Conservation (phyloP, 768 basidiomycete genomes). For the Amanita thiersii region DNA sequence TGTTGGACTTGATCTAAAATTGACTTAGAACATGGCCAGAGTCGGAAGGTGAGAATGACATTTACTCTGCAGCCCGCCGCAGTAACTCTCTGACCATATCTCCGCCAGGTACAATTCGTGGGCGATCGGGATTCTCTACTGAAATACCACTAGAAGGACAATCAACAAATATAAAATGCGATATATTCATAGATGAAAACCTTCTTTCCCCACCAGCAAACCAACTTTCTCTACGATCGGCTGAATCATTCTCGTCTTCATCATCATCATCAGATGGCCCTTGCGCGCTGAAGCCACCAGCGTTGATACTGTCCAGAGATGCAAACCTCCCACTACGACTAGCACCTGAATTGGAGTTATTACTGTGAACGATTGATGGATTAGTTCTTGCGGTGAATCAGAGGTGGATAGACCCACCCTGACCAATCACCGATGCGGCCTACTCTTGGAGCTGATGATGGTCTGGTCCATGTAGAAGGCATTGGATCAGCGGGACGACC, state of each 20-base stretch:
- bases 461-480: constrained; percentile 37
- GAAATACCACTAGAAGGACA: constrained; percentile 65
- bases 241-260: constrained; percentile 45
- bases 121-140: constrained; percentile 73
- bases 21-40: constrained; percentile 8
- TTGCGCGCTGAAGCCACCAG: constrained; percentile 12
- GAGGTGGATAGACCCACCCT: constrained; percentile 15
- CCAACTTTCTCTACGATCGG: constrained; percentile 55
- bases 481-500: constrained; percentile 41
- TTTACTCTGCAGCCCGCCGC: constrained; percentile 74
- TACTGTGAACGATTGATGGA: background rate
- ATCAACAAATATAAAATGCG: constrained; percentile 2
- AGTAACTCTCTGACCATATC: constrained; percentile 65
- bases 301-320: constrained; percentile 19
- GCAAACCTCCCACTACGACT: constrained; percentile 19
- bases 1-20: constrained; percentile 29
- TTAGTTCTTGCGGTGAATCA: background rate
- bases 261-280: constrained; percentile 26
- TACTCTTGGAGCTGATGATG: constrained; percentile 29
- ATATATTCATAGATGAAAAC: constrained; percentile 25
- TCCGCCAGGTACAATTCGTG: constrained; percentile 39
- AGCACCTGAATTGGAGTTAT: constrained; percentile 8
- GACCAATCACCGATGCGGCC: constrained; percentile 51
- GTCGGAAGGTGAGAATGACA: constrained; percentile 9
- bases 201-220: constrained; percentile 96